Evolutionary conservation across 2,329 filamentous ascomycete genomes (phyloP), one percentile per base, ranked within the genome.

Genomic region (Paraphaeosphaeria minitans): DNA sequence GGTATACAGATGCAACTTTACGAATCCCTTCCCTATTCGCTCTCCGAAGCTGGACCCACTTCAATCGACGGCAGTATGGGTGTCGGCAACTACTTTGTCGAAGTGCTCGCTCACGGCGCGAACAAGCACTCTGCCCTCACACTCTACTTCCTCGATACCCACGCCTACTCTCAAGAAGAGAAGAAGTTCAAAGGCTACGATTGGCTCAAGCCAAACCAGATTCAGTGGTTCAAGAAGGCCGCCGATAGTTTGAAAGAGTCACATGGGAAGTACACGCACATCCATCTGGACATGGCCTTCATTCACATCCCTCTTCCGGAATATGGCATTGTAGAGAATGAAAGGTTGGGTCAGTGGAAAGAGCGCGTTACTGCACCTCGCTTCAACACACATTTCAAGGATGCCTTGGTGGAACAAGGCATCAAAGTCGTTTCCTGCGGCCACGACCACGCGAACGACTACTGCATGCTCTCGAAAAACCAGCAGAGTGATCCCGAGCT

Each of bases 381-480:
- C 0, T 97, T 90, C 77, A 99, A 99, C 76, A 91, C 92, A 12
- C 89, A 92, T n/a, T 98, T 99, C 81, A 90, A 89, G 62, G 89
- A 97, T 72, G 94, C 92, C 2, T 83, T 99, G 9, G 87, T 96
- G 9, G 89, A 96, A 67, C 87, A 96, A 76, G 91, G 91, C 35
- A 84, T 99, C 35, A 84, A 93, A 57, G 89, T 95, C 80, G 91
- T 96, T 62, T 94, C 91, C 69, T 96, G 92, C 72, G 94, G 94
- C 74, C 94, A 98, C 75, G 95, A 99, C 72, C 95, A 99, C 73
- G 94, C 90, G 65, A 99, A 99, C 74, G 95, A 99, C 72, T 98
- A 97, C 76, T 99, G 95, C 76, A 88, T 91, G 63, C 83, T 97
- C 1, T 73, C 76, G 33, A 75, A 74, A 50, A 66, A 73, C 9